Conservation (phyloP, 75 land plant species). For the Cupressus sempervirens region DNA sequence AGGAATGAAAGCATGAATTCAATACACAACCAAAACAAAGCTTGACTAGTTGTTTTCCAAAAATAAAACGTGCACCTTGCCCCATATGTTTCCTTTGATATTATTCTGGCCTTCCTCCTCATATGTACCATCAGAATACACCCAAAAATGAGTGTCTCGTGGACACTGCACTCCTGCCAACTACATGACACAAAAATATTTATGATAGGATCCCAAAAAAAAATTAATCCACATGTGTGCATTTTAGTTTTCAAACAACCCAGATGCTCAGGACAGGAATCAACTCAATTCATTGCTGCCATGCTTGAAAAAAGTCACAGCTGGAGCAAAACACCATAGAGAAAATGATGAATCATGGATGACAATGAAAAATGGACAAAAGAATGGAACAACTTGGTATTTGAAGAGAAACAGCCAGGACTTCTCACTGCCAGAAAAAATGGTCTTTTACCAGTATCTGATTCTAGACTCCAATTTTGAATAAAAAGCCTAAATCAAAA, state of each 20-base stretch:
- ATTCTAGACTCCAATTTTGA: not conserved
- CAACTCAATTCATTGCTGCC: not conserved
- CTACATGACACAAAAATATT: constrained; percentile 34
- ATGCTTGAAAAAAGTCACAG: not conserved
- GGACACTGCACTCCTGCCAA: constrained; percentile 88
- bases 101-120: constrained; percentile 90
- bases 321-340: not conserved
- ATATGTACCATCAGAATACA: constrained; percentile 84
- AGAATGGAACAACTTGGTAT: not conserved
- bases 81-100: constrained; percentile 88
- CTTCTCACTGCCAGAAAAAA: not conserved
- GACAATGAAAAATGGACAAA: not conserved
- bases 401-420: not conserved
- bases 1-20: not conserved
- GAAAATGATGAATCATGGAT: not conserved
- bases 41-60: not conserved
- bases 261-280: not conserved
- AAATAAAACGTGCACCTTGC: constrained; percentile 43
- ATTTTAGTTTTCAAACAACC: not conserved
- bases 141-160: constrained; percentile 84
- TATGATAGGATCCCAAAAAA: not conserved
- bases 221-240: not conserved
- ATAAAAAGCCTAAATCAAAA: not conserved
- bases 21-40: not conserved
- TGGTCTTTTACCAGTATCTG: not conserved